Evolutionary conservation across 208 protist genomes (phyloP), one percentile per base, ranked within the genome.

Genomic region (Herpetomonas samuelpessoai): DNA sequence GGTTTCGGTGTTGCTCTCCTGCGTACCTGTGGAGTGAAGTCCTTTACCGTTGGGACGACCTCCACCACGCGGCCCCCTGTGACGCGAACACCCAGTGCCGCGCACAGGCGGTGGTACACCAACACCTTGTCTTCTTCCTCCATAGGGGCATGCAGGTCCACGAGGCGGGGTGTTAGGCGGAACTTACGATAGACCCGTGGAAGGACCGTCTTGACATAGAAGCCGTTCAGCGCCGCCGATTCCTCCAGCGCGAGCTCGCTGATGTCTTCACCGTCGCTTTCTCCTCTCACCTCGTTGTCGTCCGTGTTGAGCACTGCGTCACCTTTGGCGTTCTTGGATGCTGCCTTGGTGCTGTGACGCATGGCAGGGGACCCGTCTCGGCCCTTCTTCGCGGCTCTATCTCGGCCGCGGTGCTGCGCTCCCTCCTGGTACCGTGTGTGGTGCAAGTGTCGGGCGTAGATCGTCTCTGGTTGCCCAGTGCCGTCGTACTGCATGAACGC

Each of bases 401-500:
- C n/a, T n/a, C n/a, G n/a, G n/a, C n/a, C n/a, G n/a, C n/a, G n/a
- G n/a, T n/a, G n/a, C n/a, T n/a, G n/a, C n/a, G n/a, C n/a, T n/a
- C n/a, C n/a, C n/a, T n/a, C n/a, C n/a, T n/a, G n/a, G n/a, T n/a
- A n/a, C n/a, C n/a, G n/a, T n/a, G n/a, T n/a, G n/a, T n/a, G n/a
- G n/a, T n/a, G n/a, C n/a, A n/a, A n/a, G n/a, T n/a, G n/a, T n/a
- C 39, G 45, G n/a, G 51, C 49, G 61, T 67, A 74, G n/a, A 61
- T 50, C 28, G 47, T 22, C n/a, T 64, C 30, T 1, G 76, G 71
- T 25, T 47, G 61, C 1, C 56, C 51, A 0, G 57, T 70, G 28
- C 68, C 69, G 56, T 73, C 58, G 76, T 82, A 82, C 76, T 82
- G 66, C 63, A 82, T 66, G 31, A 82, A 82, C 1, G 66, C 69